Base-by-base conservation (phyloP, 208 protist genomes). In the Jaenimonas drosophilae region DNA sequence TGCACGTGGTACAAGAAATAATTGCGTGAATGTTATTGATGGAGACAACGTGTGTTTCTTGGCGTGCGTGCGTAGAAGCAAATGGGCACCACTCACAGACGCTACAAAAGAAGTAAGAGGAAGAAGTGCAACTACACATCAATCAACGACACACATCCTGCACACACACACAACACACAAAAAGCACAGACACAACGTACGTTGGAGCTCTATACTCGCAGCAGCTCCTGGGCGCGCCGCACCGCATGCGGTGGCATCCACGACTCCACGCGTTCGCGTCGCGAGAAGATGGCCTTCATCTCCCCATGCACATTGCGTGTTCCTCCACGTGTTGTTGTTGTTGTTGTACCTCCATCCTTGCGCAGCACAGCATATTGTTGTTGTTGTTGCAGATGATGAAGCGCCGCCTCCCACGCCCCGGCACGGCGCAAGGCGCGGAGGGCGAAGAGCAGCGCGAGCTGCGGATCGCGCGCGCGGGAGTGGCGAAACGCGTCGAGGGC, bases 371-470 rank as follows among this genome's bases (percentile, higher is more conserved):
- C 9, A 9, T 14, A 14, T 14, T 34, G 11, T 14, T 25, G 6
- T 7, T 17, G 6, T 20, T 24, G 37, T 21, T 11, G 23, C 14
- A 42, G 23, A 21, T 25, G 16, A 11, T 42, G 37, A 6, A 42
- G 7, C 5, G 61, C 61, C 7, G 32, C 54, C 29, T 54, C 29
- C 61, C 61, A 68, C 14, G 30, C 12, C 14, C 54, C 33, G 9
- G 54, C 48, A 9, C 59, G 38, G 17, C 61, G 68, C 16, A 83
- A 50, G 12, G 66, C 56, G 11, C 65, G 69, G 12, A 83, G 52
- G 27, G 66, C 23, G 38, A 76, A 83, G 23, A 78, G 65, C 4
- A 76, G 49, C 14, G 70, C 47, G 4, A 74, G 58, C 7, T 53
- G 49, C 28, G 51, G 52, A 39, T 78, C 43, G 20, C 46, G 32